Percentiles rank a stretch among this genome's conserved stretches.
These are phyloP conservation scores for Trametes villosa DNA, from an alignment of 768 basidiomycete genomes.

Conservation along the genomic window DNA sequence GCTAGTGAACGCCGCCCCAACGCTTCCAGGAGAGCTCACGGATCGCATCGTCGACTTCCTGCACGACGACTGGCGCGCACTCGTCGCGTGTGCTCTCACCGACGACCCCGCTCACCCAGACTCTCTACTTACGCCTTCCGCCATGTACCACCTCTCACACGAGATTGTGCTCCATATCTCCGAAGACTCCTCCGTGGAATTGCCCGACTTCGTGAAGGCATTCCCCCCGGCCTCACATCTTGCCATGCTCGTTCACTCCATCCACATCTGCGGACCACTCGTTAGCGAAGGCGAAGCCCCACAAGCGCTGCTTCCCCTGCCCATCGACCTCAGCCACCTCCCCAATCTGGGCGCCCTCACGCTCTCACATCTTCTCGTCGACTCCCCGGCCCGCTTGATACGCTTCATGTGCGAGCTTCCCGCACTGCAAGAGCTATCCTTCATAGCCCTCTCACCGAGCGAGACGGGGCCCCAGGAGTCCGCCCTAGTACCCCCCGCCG, in stretches of 20 bases:
- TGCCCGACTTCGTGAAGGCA: not conserved
- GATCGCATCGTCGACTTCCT: slow-evolving; percentile 8
- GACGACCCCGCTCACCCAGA: not conserved
- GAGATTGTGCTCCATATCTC: not conserved
- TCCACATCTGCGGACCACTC: not conserved
- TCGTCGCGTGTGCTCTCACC: not conserved
- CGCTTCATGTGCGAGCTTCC: not conserved
- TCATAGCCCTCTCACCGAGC: not conserved
- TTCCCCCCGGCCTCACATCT: not conserved
- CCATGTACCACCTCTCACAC: slow-evolving; percentile 1
- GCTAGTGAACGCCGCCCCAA: too few species aligned
- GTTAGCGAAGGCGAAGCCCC: not conserved
- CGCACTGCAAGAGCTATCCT: not conserved
- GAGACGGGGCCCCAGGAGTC: not conserved
- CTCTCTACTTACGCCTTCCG: not conserved
- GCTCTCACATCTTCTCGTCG: not conserved
- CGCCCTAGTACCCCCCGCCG: not conserved
- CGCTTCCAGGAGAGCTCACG: not conserved
- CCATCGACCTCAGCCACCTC: slow-evolving; percentile 1
- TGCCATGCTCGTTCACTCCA: not conserved
- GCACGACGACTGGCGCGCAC: slow-evolving; percentile 3
- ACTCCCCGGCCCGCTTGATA: not conserved
- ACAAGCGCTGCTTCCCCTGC: not conserved
- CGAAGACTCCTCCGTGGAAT: not conserved
- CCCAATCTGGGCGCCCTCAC: not conserved